Evolutionary conservation across 305 asterid species (phyloP).

Genomic region (Solanum hybrid): DNA sequence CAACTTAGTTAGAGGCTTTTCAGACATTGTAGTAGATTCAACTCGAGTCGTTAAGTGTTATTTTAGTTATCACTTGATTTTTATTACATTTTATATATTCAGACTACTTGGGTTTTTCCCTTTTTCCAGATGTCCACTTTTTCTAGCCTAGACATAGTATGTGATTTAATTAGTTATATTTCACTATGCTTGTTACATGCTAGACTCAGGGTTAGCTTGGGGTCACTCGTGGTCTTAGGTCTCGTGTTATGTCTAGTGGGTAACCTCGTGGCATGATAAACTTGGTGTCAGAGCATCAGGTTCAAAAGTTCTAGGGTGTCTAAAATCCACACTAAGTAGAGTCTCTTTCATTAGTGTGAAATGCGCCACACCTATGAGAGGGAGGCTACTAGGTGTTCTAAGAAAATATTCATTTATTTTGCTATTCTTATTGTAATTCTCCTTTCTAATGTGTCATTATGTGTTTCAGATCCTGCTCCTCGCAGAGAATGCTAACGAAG

Average conservation of each 20-base stretch:
- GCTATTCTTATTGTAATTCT: too few species aligned
- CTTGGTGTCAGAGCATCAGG: background rate
- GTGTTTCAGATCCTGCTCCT: background rate
- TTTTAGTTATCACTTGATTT: background rate
- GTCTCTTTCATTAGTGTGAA: background rate
- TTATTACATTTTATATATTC: too few species aligned
- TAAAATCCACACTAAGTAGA: too few species aligned
- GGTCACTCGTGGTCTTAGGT: background rate
- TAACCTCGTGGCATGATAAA: background rate
- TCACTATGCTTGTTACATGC: too few species aligned
- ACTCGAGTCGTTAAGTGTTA: background rate
- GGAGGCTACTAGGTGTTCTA: background rate
- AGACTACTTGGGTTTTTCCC: background rate
- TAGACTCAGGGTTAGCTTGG: background rate
- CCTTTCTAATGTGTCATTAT: too few species aligned
- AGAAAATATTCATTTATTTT: rapidly evolving
- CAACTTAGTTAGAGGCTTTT: background rate
- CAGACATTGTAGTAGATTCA: background rate
- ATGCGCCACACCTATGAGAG: too few species aligned
- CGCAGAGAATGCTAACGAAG: background rate
- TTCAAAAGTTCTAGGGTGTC: background rate
- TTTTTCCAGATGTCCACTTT: background rate
- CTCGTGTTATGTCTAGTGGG: background rate
- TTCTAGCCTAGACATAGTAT: background rate
- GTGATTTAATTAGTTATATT: background rate